Conservation (phyloP, 768 basidiomycete genomes). For the Botryobasidium botryosum region DNA sequence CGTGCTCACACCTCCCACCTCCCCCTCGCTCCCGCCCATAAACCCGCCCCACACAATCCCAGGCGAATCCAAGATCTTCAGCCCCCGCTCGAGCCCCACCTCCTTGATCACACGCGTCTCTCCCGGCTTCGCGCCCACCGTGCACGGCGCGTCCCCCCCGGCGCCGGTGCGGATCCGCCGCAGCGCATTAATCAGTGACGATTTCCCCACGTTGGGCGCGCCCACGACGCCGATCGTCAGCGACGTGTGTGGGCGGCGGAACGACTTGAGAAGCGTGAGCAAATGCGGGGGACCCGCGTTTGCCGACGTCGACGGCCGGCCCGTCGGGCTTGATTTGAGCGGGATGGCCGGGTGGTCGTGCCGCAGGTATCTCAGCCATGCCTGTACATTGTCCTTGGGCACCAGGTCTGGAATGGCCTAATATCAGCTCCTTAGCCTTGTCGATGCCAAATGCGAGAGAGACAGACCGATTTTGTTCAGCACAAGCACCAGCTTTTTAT, state of each 20-base stretch:
- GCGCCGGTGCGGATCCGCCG: constrained; percentile 58
- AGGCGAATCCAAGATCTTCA: constrained; percentile 87
- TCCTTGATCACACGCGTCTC: constrained; percentile 88
- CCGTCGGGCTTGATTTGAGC: constrained; percentile 66
- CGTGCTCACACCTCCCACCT: constrained; percentile 18
- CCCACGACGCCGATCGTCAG: constrained; percentile 86
- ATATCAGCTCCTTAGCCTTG: too few species aligned
- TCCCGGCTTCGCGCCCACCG: constrained; percentile 86
- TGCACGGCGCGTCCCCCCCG: constrained; percentile 46
- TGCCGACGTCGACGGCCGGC: constrained; percentile 27
- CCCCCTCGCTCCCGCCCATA: constrained; percentile 53
- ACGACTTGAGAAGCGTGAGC: constrained; percentile 68
- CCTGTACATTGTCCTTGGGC: constrained; percentile 70
- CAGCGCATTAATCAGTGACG: constrained; percentile 81
- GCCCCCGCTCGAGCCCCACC: constrained; percentile 78
- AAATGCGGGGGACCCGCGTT: constrained; percentile 40
- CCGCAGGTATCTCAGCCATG: constrained; percentile 82
- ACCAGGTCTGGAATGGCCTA: constrained; percentile 52
- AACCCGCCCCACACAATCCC: constrained; percentile 55
- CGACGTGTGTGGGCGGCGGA: constrained; percentile 18
- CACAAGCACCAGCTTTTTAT: constrained; percentile 85
- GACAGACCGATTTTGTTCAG: constrained; percentile 89
- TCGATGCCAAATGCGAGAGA: background rate
- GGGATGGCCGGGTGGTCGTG: constrained; percentile 87
- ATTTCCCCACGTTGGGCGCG: constrained; percentile 96